phyloP scores from a whole-genome alignment of 208 protist species.

The Acanthamoeba castellanii region DNA sequence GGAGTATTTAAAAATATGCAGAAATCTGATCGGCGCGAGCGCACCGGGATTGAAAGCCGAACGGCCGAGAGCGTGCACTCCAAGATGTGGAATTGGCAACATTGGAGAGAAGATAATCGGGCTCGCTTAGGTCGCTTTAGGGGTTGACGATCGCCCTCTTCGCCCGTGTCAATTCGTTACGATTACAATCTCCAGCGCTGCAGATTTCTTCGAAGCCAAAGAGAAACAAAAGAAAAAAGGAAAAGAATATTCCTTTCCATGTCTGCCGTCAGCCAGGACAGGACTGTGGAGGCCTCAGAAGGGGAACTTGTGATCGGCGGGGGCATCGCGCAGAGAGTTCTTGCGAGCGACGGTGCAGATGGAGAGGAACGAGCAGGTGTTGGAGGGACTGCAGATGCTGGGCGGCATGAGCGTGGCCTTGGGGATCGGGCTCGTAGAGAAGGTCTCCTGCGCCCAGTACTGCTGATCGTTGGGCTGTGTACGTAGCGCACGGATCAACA shows the following conservation, averaged over 20 bases:
- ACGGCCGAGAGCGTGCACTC: background rate
- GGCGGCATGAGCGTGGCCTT: background rate
- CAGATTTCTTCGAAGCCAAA: no score
- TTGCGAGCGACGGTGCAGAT: constrained; percentile 7
- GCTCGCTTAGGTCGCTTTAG: no score
- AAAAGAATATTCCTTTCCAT: no score
- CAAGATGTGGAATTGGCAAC: background rate
- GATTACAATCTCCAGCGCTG: no score
- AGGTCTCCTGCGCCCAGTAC: background rate
- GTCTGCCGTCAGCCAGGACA: no score
- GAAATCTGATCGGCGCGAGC: background rate
- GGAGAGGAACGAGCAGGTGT: background rate
- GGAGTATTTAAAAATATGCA: background rate
- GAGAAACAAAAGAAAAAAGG: no score
- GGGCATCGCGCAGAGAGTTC: background rate
- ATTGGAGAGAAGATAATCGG: background rate
- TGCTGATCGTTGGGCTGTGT: constrained; percentile 25
- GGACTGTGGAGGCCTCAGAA: no score
- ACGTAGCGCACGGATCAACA: no score
- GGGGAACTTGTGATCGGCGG: background rate
- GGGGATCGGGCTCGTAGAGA: background rate
- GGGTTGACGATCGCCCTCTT: no score
- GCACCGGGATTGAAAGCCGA: background rate
- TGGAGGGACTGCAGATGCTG: background rate
- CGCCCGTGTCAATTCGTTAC: no score